phyloP scores from a whole-genome alignment of 139 green algal species.

The Micractinium conductrix region DNA sequence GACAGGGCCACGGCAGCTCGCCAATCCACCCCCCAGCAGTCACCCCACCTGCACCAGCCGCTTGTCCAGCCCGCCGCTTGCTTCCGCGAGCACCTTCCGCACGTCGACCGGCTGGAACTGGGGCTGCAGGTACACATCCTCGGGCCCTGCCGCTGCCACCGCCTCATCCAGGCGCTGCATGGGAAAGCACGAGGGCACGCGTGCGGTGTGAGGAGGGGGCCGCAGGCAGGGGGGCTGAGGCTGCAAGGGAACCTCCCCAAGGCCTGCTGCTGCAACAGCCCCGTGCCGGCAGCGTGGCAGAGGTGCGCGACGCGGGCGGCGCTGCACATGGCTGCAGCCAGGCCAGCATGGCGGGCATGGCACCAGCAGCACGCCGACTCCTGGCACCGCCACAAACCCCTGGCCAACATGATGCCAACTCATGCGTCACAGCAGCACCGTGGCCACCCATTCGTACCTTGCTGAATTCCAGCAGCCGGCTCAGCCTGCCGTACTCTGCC shows the following conservation, averaged over 20 bases:
- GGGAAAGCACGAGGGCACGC: not conserved
- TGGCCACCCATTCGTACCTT: too few relatives aligned
- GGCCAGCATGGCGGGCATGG: too few relatives aligned
- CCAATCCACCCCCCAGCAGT: not conserved
- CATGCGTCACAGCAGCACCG: too few relatives aligned
- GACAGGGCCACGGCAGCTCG: not conserved
- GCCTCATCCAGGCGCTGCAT: conserved; percentile 30
- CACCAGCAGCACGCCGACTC: too few relatives aligned
- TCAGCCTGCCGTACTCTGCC: conserved; percentile 57
- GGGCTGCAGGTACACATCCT: conserved; percentile 54
- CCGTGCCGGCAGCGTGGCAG: too few relatives aligned
- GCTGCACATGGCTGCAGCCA: too few relatives aligned
- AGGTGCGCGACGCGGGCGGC: too few relatives aligned
- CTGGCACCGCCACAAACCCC: too few relatives aligned
- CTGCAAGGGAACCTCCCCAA: not conserved
- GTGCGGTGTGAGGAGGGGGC: not conserved
- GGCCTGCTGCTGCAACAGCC: too few relatives aligned
- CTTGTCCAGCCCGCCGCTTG: conserved; percentile 44
- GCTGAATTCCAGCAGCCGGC: conserved; percentile 50
- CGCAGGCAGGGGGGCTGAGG: not conserved
- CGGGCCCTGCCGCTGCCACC: conserved; percentile 20
- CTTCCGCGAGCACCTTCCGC: conserved; percentile 32
- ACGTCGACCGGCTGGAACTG: conserved; percentile 44
- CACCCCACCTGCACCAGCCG: conserved; percentile 37
- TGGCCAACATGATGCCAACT: too few relatives aligned